Evolutionary conservation across 371 early-diverging fungal species (phyloP).

Genomic region (Choanephora cucurbitarum): DNA sequence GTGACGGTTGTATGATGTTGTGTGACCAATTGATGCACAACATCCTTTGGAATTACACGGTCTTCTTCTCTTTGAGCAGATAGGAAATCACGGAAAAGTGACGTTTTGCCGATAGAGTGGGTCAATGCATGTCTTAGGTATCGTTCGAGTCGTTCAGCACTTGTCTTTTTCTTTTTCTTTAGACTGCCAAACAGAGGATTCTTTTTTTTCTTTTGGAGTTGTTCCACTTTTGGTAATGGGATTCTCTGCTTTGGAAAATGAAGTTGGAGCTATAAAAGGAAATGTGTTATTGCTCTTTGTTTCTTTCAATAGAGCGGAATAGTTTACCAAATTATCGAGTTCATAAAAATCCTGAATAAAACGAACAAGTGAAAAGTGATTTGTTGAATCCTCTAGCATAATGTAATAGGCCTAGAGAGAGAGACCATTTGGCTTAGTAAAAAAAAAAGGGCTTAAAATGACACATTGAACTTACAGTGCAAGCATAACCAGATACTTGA

Average conservation of each 20-base stretch:
- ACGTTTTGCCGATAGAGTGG: constrained; percentile 30
- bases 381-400: constrained; percentile 48
- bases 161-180: constrained; percentile 27
- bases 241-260: constrained; percentile 28
- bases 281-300: constrained; percentile 10
- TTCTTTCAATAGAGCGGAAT: no score
- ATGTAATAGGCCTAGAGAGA: constrained; percentile 53
- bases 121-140: constrained; percentile 37
- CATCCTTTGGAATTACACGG: constrained; percentile 21
- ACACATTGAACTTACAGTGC: constrained; percentile 15
- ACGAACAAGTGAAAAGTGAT: constrained; percentile 53
- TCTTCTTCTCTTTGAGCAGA: constrained; percentile 52
- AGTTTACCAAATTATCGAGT: constrained; percentile 61
- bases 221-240: constrained; percentile 21
- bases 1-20: constrained; percentile 7
- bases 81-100: constrained; percentile 49
- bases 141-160: constrained; percentile 39
- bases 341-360: constrained; percentile 61
- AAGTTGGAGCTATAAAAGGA: constrained; percentile 17
- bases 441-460: neutral
- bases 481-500: constrained; percentile 10
- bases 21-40: constrained; percentile 18
- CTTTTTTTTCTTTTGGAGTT: neutral
- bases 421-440: neutral
- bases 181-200: neutral